Conservation (phyloP, 345 rosid species). For the Erysimum cheiranthoides region DNA sequence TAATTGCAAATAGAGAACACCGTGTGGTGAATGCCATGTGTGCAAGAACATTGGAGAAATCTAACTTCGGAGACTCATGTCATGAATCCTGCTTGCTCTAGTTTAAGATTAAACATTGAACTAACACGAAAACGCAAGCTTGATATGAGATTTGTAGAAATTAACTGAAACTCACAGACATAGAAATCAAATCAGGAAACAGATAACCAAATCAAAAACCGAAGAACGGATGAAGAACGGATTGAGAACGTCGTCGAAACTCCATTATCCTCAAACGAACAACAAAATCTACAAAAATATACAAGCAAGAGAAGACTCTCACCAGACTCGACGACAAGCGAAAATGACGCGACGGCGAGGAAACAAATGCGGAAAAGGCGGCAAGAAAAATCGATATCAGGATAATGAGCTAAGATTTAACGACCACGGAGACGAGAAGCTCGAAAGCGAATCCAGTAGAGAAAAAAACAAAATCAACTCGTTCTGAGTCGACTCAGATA, state of each 20-base stretch:
- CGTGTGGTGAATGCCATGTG: conserved; percentile 3
- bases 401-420: conserved; percentile 37
- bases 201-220: not conserved
- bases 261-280: not conserved
- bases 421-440: conserved; percentile 23
- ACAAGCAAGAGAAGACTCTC: conserved; percentile 9
- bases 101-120: not conserved
- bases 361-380: conserved; percentile 6
- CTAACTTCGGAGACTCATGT: not conserved
- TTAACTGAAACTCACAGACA: not conserved
- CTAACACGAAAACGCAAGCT: not conserved
- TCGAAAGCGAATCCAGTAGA: conserved; percentile 6
- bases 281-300: not conserved
- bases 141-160: not conserved
- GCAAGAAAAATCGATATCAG: not conserved
- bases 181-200: conserved; percentile 23
- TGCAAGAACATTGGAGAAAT: not conserved
- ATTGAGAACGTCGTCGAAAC: conserved; percentile 29
- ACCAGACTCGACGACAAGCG: conserved; percentile 22
- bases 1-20: conserved; percentile 12
- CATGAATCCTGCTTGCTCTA: not conserved
- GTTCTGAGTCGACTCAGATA: conserved; percentile 44
- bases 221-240: conserved; percentile 2
- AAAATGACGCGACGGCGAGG: conserved; percentile 34
- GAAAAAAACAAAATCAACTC: conserved; percentile 24